These are phyloP conservation scores for Trametes sanguinea DNA, from an alignment of 768 basidiomycete genomes.

Conservation along the genomic window DNA sequence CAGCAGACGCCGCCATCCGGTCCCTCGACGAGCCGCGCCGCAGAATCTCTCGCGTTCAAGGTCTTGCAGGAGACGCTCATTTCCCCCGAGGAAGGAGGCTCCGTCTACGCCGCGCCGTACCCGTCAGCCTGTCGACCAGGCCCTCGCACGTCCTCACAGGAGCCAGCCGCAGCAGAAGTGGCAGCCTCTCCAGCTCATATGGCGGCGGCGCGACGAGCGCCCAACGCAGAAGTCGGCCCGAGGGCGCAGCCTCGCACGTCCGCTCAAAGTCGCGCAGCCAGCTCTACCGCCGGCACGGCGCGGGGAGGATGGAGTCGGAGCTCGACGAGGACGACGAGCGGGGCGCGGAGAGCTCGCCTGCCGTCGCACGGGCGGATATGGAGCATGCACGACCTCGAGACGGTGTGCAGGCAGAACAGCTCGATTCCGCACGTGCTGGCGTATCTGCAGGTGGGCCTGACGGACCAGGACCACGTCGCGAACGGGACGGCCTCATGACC, in stretches of 20 bases:
- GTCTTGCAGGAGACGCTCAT: slow-evolving; percentile 86
- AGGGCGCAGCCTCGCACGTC: slow-evolving; percentile 39
- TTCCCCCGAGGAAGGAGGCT: slow-evolving; percentile 32
- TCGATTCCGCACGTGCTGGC: slow-evolving; percentile 75
- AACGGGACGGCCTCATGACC: slow-evolving; percentile 16
- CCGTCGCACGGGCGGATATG: slow-evolving; percentile 54
- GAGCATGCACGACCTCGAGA: slow-evolving; percentile 82
- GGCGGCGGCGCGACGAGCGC: slow-evolving; percentile 8
- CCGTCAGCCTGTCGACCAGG: slow-evolving; percentile 31
- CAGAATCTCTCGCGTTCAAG: slow-evolving; percentile 71
- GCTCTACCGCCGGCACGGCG: slow-evolving; percentile 62
- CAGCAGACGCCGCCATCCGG: slow-evolving; percentile 17
- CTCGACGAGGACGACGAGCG: slow-evolving; percentile 38
- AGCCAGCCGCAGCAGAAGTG: slow-evolving; percentile 18
- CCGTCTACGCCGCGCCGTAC: slow-evolving; percentile 4
- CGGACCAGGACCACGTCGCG: slow-evolving; percentile 4
- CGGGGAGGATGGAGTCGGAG: slow-evolving; percentile 66
- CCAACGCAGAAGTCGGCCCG: slow-evolving; percentile 18
- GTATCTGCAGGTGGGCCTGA: slow-evolving; percentile 51
- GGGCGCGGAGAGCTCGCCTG: slow-evolving; percentile 19
- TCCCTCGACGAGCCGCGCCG: slow-evolving; percentile 39
- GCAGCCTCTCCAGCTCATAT: slow-evolving; percentile 29
- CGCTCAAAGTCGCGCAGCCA: slow-evolving; percentile 74
- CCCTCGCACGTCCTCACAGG: slow-evolving; percentile 38
- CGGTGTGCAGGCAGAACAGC: slow-evolving; percentile 89